phyloP scores from a whole-genome alignment of 2,329 filamentous ascomycete species.

The Cytospora piceicola region DNA sequence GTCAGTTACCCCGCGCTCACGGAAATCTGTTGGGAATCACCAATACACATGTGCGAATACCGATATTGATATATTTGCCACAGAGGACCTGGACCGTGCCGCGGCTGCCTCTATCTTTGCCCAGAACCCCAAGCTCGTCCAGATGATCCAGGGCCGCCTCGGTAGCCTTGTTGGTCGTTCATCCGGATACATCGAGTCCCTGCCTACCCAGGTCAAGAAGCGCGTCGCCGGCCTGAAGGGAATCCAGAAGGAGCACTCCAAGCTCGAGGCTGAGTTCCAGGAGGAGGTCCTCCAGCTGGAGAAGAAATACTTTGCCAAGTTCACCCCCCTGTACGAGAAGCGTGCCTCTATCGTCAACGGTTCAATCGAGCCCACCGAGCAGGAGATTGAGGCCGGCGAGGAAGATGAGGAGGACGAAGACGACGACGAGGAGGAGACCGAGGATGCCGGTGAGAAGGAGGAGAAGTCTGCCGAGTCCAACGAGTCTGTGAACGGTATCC shows the following conservation, averaged over 20 bases:
- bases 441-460: constrained; percentile 56
- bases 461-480: constrained; percentile 60
- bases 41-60: constrained; percentile 7
- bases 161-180: constrained; percentile 91
- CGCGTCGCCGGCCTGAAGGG: constrained; percentile 95
- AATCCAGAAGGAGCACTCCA: constrained; percentile 97
- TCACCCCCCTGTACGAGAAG: constrained; percentile 95
- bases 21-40: constrained; percentile 10
- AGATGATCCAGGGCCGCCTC: constrained; percentile 97
- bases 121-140: constrained; percentile 90
- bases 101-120: constrained; percentile 92
- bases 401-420: constrained; percentile 73
- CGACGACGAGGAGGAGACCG: constrained; percentile 53
- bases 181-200: constrained; percentile 96
- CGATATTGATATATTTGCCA: constrained; percentile 33
- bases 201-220: constrained; percentile 85
- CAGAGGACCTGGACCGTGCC: constrained; percentile 89
- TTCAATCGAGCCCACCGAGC: constrained; percentile 78
- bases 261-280: constrained; percentile 97
- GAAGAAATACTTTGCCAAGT: constrained; percentile 99
- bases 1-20: constrained; percentile 55
- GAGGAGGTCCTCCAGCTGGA: constrained; percentile 97
- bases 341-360: constrained; percentile 93
- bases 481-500: constrained; percentile 74
- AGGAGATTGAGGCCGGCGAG: constrained; percentile 86